Percentiles rank a stretch among this genome's conserved stretches.
Evolutionary conservation across 2,329 filamentous ascomycete species (phyloP).

Genomic region (Trichoderma atrobrunneum): DNA sequence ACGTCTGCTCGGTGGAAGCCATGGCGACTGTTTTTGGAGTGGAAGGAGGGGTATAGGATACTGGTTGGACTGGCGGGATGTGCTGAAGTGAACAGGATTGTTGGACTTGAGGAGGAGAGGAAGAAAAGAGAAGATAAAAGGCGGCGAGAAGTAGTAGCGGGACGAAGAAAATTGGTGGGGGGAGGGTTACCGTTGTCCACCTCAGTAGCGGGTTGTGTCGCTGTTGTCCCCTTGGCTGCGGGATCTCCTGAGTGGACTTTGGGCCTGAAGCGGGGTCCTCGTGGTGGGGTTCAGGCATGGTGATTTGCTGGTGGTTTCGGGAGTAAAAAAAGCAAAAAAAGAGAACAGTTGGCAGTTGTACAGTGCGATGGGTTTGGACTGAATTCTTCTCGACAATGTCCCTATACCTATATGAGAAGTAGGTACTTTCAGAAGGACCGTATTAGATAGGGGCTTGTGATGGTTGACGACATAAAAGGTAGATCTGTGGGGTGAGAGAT

Average conservation of each 20-base stretch:
- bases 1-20: slow-evolving; percentile 83
- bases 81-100: slow-evolving; percentile 30
- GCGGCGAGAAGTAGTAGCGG: slow-evolving; percentile 36
- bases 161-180: slow-evolving; percentile 44
- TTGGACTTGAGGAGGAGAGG: slow-evolving; percentile 22
- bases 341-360: slow-evolving; percentile 13
- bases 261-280: slow-evolving; percentile 35
- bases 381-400: background rate
- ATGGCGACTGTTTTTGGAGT: slow-evolving; percentile 48
- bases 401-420: background rate
- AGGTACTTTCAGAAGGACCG: background rate
- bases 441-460: background rate
- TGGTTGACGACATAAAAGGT: background rate
- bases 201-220: slow-evolving; percentile 27
- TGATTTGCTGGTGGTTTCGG: slow-evolving; percentile 24
- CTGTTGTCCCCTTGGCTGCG: slow-evolving; percentile 7
- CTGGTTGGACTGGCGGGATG: slow-evolving; percentile 26
- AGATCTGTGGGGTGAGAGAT: background rate
- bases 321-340: background rate
- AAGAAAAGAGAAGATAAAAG: slow-evolving; percentile 37
- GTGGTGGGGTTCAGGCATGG: slow-evolving; percentile 35
- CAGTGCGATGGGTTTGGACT: slow-evolving; percentile 16
- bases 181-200: slow-evolving; percentile 38
- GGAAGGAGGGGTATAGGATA: slow-evolving; percentile 27
- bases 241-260: slow-evolving; percentile 21